Percentiles rank a stretch among this genome's conserved stretches.
These are phyloP conservation scores for Closterium sp. DNA, from an alignment of 139 green algal species.

Conservation along the genomic window DNA sequence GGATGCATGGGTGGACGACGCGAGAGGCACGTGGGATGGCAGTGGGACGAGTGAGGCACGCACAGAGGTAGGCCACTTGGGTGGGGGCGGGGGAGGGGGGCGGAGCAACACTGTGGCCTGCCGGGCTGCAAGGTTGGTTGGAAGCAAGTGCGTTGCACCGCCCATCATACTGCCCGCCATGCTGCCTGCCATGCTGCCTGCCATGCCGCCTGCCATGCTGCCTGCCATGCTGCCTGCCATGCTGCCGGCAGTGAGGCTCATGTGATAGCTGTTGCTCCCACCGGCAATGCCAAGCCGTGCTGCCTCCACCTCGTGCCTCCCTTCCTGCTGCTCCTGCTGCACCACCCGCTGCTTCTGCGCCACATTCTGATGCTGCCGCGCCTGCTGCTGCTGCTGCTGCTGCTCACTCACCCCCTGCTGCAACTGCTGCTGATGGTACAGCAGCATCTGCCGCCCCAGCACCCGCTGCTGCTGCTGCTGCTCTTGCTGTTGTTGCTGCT, in stretches of 20 bases:
- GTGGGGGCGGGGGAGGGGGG: too few relatives aligned
- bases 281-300: background rate
- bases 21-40: background rate
- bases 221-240: background rate
- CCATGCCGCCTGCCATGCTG: too few relatives aligned
- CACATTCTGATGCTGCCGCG: background rate
- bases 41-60: background rate
- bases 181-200: background rate
- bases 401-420: background rate
- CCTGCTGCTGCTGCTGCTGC: too few relatives aligned
- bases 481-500: background rate
- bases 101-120: background rate
- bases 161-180: background rate
- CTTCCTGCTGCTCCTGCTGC: background rate
- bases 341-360: background rate
- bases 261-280: background rate
- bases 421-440: background rate
- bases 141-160: background rate
- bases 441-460: background rate
- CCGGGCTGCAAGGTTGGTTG: background rate
- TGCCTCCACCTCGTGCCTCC: background rate
- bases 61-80: background rate
- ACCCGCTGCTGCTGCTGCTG: background rate
- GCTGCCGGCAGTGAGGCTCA: background rate
- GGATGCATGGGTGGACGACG: background rate